Evolutionary conservation across 108 stramenopile genomes (phyloP).

Genomic region (Skeletonema marinoi): DNA sequence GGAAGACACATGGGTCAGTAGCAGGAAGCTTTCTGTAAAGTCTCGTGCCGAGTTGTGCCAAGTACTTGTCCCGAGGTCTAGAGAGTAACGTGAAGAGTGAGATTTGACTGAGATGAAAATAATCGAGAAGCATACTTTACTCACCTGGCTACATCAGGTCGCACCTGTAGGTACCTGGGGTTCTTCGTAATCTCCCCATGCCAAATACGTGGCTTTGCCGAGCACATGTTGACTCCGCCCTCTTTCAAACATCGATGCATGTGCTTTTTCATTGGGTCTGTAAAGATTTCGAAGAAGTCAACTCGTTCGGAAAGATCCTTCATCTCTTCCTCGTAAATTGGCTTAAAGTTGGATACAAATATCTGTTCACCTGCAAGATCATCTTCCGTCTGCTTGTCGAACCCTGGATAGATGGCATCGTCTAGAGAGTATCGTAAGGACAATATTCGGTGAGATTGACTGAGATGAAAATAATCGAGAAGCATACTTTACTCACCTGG

Average conservation of each 20-base stretch:
- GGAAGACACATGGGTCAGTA: slow-evolving; percentile 54
- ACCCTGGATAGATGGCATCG: slow-evolving; percentile 62
- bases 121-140: background rate
- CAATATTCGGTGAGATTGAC: background rate
- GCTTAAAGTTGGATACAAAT: slow-evolving; percentile 60
- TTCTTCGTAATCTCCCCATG: slow-evolving; percentile 56
- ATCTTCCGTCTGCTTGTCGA: slow-evolving; percentile 60
- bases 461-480: background rate
- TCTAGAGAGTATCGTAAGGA: background rate
- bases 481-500: slow-evolving; percentile 31
- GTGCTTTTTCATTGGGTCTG: slow-evolving; percentile 60
- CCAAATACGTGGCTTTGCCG: slow-evolving; percentile 58
- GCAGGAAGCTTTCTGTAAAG: slow-evolving; percentile 53
- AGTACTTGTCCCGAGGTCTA: slow-evolving; percentile 45
- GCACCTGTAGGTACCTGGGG: slow-evolving; percentile 60
- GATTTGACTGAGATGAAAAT: background rate
- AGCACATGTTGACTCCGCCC: slow-evolving; percentile 51
- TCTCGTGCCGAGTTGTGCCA: slow-evolving; percentile 60
- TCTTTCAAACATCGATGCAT: slow-evolving; percentile 51
- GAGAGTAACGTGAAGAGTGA: background rate
- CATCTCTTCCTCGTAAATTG: slow-evolving; percentile 55
- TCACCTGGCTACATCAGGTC: slow-evolving; percentile 48
- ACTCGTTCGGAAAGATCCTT: slow-evolving; percentile 53
- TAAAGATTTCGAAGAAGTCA: slow-evolving; percentile 62
- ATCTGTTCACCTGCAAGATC: slow-evolving; percentile 49